phyloP scores from a whole-genome alignment of 75 land plant species.

The Cunninghamia lanceolata region DNA sequence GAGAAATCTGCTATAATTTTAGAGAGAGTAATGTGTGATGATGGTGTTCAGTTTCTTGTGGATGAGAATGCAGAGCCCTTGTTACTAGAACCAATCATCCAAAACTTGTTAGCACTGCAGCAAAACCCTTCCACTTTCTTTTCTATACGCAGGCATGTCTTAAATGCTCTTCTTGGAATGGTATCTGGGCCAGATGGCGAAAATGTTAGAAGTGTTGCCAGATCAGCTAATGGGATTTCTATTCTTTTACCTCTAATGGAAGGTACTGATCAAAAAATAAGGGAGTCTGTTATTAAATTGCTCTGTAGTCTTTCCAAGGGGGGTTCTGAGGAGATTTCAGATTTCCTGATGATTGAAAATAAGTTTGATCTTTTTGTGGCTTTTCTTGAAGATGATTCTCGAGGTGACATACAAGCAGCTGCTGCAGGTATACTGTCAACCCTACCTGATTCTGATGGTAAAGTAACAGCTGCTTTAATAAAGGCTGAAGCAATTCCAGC shows the following conservation, averaged over 20 bases:
- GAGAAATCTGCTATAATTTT: constrained; percentile 36
- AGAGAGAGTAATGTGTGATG: constrained; percentile 31
- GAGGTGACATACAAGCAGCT: constrained; percentile 31
- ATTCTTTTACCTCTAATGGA: constrained; percentile 37
- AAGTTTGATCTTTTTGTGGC: constrained; percentile 29
- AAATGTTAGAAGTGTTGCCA: constrained; percentile 24
- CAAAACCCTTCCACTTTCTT: constrained; percentile 14
- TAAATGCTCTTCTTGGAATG: constrained; percentile 38
- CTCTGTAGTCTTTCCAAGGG: constrained; percentile 36
- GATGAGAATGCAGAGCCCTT: constrained; percentile 28
- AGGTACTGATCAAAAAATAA: constrained; percentile 27
- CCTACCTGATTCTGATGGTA: constrained; percentile 35
- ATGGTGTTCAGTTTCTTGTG: constrained; percentile 37
- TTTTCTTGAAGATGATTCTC: constrained; percentile 31
- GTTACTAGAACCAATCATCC: constrained; percentile 25
- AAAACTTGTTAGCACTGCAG: constrained; percentile 27
- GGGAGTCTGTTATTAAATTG: constrained; percentile 30
- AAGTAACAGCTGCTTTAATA: constrained; percentile 28
- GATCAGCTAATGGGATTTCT: constrained; percentile 29
- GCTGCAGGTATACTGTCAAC: constrained; percentile 43
- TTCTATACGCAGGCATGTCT: constrained; percentile 17
- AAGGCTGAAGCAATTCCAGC: constrained; percentile 33
- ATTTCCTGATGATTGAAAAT: constrained; percentile 19
- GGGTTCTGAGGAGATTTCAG: constrained; percentile 25
- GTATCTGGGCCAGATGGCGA: constrained; percentile 20